Percentiles rank a stretch among this genome's conserved stretches.
These are phyloP conservation scores for Glomus cerebriforme DNA, from an alignment of 192 early-diverging fungal genomes.

Conservation along the genomic window DNA sequence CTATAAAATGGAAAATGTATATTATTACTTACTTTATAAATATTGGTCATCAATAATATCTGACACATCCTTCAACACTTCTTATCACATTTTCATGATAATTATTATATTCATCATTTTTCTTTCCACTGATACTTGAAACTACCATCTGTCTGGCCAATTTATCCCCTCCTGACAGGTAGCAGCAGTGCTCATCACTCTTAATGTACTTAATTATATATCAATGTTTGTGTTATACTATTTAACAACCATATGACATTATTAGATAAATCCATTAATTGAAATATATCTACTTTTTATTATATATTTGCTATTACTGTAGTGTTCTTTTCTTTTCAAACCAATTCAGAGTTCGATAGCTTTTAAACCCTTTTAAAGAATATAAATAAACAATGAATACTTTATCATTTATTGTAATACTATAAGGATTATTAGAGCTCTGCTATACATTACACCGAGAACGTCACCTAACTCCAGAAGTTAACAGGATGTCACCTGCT, in stretches of 20 bases:
- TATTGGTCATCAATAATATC: neutral
- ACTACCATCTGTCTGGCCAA: neutral
- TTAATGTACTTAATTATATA: constrained; percentile 10
- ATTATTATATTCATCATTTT: neutral
- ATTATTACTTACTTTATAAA: neutral
- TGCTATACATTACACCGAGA: constrained; percentile 30
- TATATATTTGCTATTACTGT: constrained; percentile 16
- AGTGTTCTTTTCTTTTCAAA: constrained; percentile 18
- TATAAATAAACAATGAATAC: constrained; percentile 5
- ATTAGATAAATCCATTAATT: constrained; percentile 8
- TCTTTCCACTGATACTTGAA: neutral
- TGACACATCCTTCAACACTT: no score
- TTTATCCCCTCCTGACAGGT: neutral
- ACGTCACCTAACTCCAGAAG: constrained; percentile 23
- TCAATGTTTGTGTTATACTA: constrained; percentile 10
- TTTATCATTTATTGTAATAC: neutral
- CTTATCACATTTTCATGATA: no score
- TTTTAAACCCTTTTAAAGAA: constrained; percentile 20
- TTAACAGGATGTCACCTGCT: constrained; percentile 30
- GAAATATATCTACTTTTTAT: constrained; percentile 12
- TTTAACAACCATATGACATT: constrained; percentile 17
- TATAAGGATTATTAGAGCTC: neutral
- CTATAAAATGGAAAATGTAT: neutral
- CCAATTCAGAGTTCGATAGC: constrained; percentile 18
- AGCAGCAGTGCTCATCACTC: neutral